Evolutionary conservation across 441 rosid genomes (phyloP), one percentile per base, ranked within the genome.

Genomic region (Monsonia emarginata): DNA sequence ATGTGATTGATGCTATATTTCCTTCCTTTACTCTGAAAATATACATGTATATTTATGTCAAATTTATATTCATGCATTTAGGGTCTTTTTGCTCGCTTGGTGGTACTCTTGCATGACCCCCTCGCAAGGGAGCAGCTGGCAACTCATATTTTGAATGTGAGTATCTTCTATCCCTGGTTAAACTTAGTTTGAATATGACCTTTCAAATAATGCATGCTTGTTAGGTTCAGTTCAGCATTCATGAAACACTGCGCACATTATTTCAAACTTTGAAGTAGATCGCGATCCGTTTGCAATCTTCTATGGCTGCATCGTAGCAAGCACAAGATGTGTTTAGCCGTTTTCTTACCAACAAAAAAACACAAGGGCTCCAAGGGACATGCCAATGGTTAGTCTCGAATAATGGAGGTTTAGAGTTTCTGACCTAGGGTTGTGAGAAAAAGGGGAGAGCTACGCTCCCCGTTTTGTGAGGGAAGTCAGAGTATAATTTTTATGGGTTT

Each of bases 51-150:
- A 54, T 60, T 44, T 72, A 64, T 67, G 57, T 69, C 63, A 5
- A 44, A 67, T 31, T 70, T 69, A 25, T 59, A 63, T 71, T 22
- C 57, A 71, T 71, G 70, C 72, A 60, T 74, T 76, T 79, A 91
- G 96, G 99, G 86, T 72, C 83, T 91, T 75, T 89, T 94, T 80
- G 94, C 92, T 63, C 96, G 97, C 69, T 82, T 94, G 72, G 78
- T 94, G 79, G 97, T 94, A 82, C 96, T 94, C 70, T 81, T 94
- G 85, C 97, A 91, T 75, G 85, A 94, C 74, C 96, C 99, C 71
- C 81, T 89, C 63, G 94, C 89, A 42, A 84, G 90, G 83, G 92
- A 87, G 79, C 96, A 89, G 79, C 79, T 82, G 75, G 91, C 96
- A 36, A 82, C 95, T 82, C 96, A 95, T 62, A 89, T 89, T 83